Conservation (phyloP, 2,329 filamentous ascomycete species). For the Emergomyces orientalis region DNA sequence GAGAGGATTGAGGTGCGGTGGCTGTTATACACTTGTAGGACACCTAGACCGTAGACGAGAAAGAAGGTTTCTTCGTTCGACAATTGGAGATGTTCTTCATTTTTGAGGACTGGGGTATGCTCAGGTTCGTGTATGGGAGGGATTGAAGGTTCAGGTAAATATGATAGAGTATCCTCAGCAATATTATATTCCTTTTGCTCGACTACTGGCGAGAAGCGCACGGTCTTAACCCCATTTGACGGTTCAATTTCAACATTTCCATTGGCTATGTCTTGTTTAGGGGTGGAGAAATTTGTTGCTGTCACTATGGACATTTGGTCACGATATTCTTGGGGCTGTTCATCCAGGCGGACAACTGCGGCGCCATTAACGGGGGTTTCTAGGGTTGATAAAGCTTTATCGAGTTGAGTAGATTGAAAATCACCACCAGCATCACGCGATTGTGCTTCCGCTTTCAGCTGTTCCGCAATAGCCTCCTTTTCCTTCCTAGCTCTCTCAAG, state of each 20-base stretch:
- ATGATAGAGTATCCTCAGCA: slow-evolving; percentile 11
- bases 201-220: slow-evolving; percentile 60
- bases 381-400: not conserved
- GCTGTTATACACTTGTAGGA: slow-evolving; percentile 50
- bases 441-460: slow-evolving; percentile 47
- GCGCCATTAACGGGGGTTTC: slow-evolving; percentile 3
- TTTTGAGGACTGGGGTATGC: slow-evolving; percentile 25
- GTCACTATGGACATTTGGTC: slow-evolving; percentile 11
- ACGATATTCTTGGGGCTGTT: not conserved
- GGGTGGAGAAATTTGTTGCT: slow-evolving; percentile 13
- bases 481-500: slow-evolving; percentile 84
- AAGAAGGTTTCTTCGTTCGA: slow-evolving; percentile 89
- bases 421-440: slow-evolving; percentile 11
- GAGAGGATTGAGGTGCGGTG: slow-evolving; percentile 37
- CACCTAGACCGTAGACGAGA: slow-evolving; percentile 69
- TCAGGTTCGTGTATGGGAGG: slow-evolving; percentile 22
- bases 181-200: slow-evolving; percentile 52
- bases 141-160: slow-evolving; percentile 13
- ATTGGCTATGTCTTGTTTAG: slow-evolving; percentile 7
- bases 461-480: slow-evolving; percentile 70
- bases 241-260: slow-evolving; percentile 12
- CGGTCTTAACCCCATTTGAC: slow-evolving; percentile 45
- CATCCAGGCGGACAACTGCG: not conserved
- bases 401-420: not conserved
- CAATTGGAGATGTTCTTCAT: slow-evolving; percentile 83